Percentiles rank a stretch among this genome's conserved stretches.
Evolutionary conservation across 768 basidiomycete genomes (phyloP).

Genomic region (Boletus reticulatus): DNA sequence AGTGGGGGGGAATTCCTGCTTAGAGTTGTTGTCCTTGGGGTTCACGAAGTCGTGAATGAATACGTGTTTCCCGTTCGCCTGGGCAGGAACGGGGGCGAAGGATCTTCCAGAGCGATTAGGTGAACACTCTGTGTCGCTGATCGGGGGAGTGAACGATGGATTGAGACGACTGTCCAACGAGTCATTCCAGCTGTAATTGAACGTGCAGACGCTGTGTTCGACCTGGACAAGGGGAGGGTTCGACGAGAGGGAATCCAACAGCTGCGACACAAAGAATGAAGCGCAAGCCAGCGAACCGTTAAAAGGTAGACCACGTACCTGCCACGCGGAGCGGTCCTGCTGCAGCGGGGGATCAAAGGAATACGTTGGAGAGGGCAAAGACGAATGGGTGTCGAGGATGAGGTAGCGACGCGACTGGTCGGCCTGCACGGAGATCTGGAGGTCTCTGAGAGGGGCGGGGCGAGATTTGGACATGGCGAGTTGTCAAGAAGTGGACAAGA

Average conservation of each 20-base stretch:
- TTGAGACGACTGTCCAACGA: background rate
- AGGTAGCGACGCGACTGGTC: slow-evolving; percentile 10
- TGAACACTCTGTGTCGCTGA: slow-evolving; percentile 8
- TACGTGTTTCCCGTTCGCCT: slow-evolving; percentile 11
- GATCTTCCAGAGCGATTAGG: slow-evolving; percentile 20
- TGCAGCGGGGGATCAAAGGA: background rate
- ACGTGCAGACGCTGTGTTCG: background rate
- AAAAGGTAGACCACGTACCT: background rate
- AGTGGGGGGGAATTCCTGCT: background rate
- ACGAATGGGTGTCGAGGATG: slow-evolving; percentile 6
- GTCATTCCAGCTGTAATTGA: background rate
- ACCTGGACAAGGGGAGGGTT: background rate
- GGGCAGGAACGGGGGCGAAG: slow-evolving; percentile 14
- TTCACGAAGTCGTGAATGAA: slow-evolving; percentile 16
- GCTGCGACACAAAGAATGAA: slow-evolving; percentile 5
- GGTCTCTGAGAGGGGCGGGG: slow-evolving; percentile 15
- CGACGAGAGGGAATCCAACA: slow-evolving; percentile 1
- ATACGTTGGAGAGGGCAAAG: slow-evolving; percentile 1
- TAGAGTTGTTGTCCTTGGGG: background rate
- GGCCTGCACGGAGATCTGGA: slow-evolving; percentile 17
- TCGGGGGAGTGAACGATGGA: slow-evolving; percentile 6
- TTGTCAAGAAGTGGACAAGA: background rate
- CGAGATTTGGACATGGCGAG: slow-evolving; percentile 8
- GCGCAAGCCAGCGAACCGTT: background rate
- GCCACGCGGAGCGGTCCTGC: background rate